A percentile compares a stretch with the other conserved stretches of the same genome.
Conservation (phyloP, 1,139 yeast genomes). For the Protomyces inundatus region DNA sequence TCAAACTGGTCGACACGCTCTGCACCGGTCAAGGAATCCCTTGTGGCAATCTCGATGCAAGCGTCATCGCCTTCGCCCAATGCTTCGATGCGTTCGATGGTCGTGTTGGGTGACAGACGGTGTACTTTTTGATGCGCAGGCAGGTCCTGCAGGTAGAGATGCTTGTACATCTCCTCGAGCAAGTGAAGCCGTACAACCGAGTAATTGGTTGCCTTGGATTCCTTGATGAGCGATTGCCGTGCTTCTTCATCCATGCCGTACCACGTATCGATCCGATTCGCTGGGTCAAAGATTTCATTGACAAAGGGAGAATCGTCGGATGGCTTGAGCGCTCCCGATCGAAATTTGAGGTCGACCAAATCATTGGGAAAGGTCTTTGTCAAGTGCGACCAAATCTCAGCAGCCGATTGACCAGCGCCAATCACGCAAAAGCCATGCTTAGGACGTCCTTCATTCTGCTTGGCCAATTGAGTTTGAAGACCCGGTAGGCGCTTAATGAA, state of each 20-base stretch:
- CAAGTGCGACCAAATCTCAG: constrained; percentile 32
- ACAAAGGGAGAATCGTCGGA: constrained; percentile 36
- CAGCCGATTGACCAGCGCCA: constrained; percentile 35
- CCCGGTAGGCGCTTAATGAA: constrained; percentile 21
- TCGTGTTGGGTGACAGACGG: constrained; percentile 7
- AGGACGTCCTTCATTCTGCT: background rate
- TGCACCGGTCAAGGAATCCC: background rate
- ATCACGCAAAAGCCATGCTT: constrained; percentile 31
- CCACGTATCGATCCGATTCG: constrained; percentile 31
- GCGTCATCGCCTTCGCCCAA: background rate
- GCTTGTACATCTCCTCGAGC: constrained; percentile 32
- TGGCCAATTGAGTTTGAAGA: background rate
- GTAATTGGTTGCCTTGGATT: constrained; percentile 32
- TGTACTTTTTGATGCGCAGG: constrained; percentile 15
- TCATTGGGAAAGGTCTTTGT: constrained; percentile 25
- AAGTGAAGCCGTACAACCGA: constrained; percentile 33
- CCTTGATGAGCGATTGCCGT: constrained; percentile 27
- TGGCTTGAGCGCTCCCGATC: constrained; percentile 33
- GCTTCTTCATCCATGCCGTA: constrained; percentile 25
- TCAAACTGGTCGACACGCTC: constrained; percentile 26
- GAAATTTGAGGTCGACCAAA: constrained; percentile 31
- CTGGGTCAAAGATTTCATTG: constrained; percentile 34
- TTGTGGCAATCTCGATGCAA: constrained; percentile 1
- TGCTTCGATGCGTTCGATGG: background rate
- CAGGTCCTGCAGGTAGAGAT: constrained; percentile 31